Evolutionary conservation across 225 moss, liverwort and hornwort genomes (phyloP), one percentile per base, ranked within the genome.

Genomic region (Physcomitrium patens): DNA sequence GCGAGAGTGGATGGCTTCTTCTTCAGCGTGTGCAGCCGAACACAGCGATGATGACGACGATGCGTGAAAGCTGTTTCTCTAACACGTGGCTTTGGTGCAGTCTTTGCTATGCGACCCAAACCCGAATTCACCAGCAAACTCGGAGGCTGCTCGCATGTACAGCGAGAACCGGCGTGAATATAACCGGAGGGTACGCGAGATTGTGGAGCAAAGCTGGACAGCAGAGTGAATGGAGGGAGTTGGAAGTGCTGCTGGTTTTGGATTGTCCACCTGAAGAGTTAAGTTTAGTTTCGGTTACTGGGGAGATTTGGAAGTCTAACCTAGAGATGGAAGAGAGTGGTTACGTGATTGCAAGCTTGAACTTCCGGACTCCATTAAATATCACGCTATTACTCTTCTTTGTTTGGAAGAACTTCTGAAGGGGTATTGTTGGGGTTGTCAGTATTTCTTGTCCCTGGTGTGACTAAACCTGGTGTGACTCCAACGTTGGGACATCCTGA

Each of bases 111-210:
- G 89, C 52, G 89, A 91, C 69, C 91, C 91, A 49, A 91, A 91
- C 57, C 91, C 91, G 9, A 91, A 91, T 57, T 91, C 91, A 11
- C 91, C 91, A 48, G 89, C 89, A 69, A 91, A 89, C 70, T 91
- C 91, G 16, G 89, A 91, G 79, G 91, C 89, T 45, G 91, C 91
- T 23, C 88, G 89, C 31, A 91, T 91, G 91, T 89, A 91, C 77
- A 91, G 91, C 53, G 89, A 91, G 77, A 91, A 91, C 60, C 89
- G 91, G 61, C 80, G 89, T 67, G 91, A 89, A 60, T 91, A 91
- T 64, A 91, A 91, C 58, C 86, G 91, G 65, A 86, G 91, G 81
- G 91, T 91, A 71, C 89, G 80, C 74, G 84, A 92, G 70, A 92
- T 88, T 45, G 90, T 92, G 71, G 87, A 92, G 71, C 87, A 92